Evolutionary conservation across 805 yeast species (phyloP).

Genomic region (Candida quercuum): DNA sequence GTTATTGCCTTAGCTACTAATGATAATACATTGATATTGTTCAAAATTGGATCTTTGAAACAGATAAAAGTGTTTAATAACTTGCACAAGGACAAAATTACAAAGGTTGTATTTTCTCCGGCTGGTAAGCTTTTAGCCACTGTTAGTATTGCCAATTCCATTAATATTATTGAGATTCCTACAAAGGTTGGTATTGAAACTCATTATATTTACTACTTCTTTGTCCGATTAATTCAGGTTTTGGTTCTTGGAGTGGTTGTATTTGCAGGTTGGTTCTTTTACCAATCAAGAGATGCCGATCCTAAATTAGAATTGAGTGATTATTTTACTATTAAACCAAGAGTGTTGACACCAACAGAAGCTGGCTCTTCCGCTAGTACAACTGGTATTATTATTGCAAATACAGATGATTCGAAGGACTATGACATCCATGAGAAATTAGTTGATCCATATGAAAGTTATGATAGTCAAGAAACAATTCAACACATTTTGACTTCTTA

Average conservation of each 20-base stretch:
- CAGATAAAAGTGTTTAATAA: slow-evolving; percentile 47
- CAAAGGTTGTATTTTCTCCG: slow-evolving; percentile 65
- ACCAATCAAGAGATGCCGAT: slow-evolving; percentile 6
- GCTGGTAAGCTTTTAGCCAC: slow-evolving; percentile 66
- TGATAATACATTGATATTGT: slow-evolving; percentile 53
- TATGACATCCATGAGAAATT: too few relatives aligned
- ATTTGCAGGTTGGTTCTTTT: slow-evolving; percentile 11
- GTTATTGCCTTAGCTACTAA: slow-evolving; percentile 38
- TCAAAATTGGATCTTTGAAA: slow-evolving; percentile 41
- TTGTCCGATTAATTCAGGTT: slow-evolving; percentile 13
- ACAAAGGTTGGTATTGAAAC: slow-evolving; percentile 30
- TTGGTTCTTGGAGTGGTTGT: slow-evolving; percentile 7
- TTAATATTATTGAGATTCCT: slow-evolving; percentile 62
- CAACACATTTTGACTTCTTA: too few relatives aligned
- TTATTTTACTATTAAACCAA: slow-evolving; percentile 19
- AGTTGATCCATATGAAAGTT: too few relatives aligned
- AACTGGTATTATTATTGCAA: too few relatives aligned
- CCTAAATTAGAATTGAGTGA: slow-evolving; percentile 15
- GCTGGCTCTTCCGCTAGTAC: too few relatives aligned
- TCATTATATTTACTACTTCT: slow-evolving; percentile 19
- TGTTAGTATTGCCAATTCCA: slow-evolving; percentile 69
- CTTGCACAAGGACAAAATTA: slow-evolving; percentile 68
- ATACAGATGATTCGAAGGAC: too few relatives aligned
- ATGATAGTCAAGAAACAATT: too few relatives aligned
- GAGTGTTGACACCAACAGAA: slow-evolving; percentile 7